phyloP scores from a whole-genome alignment of 1,284 basidiomycete genomes.

The Malassezia sp. region DNA sequence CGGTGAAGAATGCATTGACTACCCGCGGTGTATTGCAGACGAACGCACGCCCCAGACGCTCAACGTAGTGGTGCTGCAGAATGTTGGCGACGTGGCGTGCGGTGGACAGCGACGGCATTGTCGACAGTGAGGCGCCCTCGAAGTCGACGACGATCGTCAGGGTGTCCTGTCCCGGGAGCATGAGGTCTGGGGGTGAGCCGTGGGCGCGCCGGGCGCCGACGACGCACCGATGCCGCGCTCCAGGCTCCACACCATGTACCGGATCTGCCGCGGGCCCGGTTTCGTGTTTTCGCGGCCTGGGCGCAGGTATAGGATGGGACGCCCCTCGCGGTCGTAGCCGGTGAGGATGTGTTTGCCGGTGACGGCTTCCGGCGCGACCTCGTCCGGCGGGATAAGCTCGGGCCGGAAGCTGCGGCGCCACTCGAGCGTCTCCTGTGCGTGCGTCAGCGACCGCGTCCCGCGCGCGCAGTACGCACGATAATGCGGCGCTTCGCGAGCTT shows the following conservation, averaged over 20 bases:
- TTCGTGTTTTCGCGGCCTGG: constrained; percentile 42
- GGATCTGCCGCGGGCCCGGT: constrained; percentile 29
- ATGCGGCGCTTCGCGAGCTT: constrained; percentile 35
- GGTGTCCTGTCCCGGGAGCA: constrained; percentile 31
- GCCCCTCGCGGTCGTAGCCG: constrained; percentile 37
- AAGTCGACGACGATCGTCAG: constrained; percentile 39
- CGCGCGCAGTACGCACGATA: constrained; percentile 9
- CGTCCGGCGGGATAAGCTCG: constrained; percentile 38
- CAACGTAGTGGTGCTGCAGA: constrained; percentile 80
- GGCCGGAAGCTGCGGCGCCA: constrained; percentile 41
- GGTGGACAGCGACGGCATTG: constrained; percentile 28
- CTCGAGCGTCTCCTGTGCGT: constrained; percentile 25
- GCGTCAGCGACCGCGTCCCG: not conserved
- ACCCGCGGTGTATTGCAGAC: constrained; percentile 65
- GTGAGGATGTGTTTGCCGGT: constrained; percentile 39
- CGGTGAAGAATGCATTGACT: constrained; percentile 55
- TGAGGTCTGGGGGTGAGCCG: constrained; percentile 20
- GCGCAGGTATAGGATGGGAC: constrained; percentile 39
- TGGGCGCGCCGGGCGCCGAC: not conserved
- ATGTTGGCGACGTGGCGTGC: constrained; percentile 51
- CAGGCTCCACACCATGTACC: constrained; percentile 38
- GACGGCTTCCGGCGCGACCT: constrained; percentile 30
- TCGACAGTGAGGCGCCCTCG: constrained; percentile 21
- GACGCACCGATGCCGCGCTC: constrained; percentile 31
- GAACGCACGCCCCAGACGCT: constrained; percentile 72